A percentile compares a stretch with the other conserved stretches of the same genome.
Conservation (phyloP, 1,139 yeast species). For the Blastobotrys proliferans region DNA sequence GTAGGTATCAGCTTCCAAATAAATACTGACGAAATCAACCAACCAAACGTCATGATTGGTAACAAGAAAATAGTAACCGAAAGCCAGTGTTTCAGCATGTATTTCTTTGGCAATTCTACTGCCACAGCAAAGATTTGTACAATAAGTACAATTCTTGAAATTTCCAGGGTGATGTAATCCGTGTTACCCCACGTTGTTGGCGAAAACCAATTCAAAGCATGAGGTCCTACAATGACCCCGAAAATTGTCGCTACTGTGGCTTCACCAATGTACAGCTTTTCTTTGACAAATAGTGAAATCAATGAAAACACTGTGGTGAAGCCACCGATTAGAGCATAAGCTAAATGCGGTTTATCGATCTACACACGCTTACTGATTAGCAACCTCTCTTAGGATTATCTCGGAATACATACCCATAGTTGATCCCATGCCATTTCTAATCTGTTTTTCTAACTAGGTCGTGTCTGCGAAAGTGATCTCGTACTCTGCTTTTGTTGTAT, state of each 20-base stretch:
- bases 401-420: constrained; percentile 27
- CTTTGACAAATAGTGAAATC: constrained; percentile 87
- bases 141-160: constrained; percentile 82
- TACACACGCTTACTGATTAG: constrained; percentile 16
- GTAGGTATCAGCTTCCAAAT: constrained; percentile 83
- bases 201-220: constrained; percentile 81
- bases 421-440: constrained; percentile 35
- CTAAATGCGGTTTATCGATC: constrained; percentile 68
- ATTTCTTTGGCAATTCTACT: constrained; percentile 90
- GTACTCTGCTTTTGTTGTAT: neutral
- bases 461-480: neutral
- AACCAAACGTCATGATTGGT: constrained; percentile 93
- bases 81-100: constrained; percentile 86
- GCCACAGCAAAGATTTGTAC: constrained; percentile 97
- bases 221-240: constrained; percentile 92
- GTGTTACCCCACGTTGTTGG: constrained; percentile 91
- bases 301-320: constrained; percentile 84
- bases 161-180: constrained; percentile 80
- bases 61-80: constrained; percentile 73
- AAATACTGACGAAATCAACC: constrained; percentile 84
- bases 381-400: neutral
- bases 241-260: constrained; percentile 86
- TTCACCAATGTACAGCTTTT: constrained; percentile 86
- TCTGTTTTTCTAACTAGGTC: constrained; percentile 2
- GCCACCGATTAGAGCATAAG: constrained; percentile 90